phyloP scores from a whole-genome alignment of 2,329 filamentous ascomycete genomes.

The Sporothrix protearum region DNA sequence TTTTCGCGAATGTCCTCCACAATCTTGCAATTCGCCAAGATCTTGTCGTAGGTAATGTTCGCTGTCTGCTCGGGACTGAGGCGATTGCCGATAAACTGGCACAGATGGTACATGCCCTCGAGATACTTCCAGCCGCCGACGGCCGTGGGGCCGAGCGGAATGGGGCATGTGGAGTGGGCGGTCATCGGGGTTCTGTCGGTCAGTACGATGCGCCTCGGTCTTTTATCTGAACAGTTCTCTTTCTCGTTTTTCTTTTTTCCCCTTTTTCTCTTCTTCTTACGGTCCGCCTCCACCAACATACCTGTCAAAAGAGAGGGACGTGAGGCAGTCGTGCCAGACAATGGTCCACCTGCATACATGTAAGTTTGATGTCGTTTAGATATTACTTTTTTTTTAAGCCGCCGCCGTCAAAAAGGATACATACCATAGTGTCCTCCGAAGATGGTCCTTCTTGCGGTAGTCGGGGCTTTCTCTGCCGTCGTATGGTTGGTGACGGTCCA shows the following conservation, averaged over 20 bases:
- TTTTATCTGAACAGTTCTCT: not conserved
- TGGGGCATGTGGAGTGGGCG: constrained; percentile 54
- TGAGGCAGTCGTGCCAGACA: constrained; percentile 64
- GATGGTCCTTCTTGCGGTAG: constrained; percentile 50
- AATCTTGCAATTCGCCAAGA: constrained; percentile 55
- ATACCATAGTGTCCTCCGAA: constrained; percentile 55
- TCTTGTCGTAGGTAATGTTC: constrained; percentile 51
- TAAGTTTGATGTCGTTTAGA: not conserved
- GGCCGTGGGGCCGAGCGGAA: constrained; percentile 45
- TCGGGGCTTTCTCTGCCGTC: constrained; percentile 49
- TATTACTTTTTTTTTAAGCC: too few relatives aligned
- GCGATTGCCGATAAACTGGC: constrained; percentile 56
- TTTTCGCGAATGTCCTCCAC: constrained; percentile 51
- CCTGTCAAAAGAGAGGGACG: constrained; percentile 63
- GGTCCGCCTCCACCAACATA: constrained; percentile 32
- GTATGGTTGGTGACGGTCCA: constrained; percentile 49
- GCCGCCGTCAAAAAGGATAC: not conserved
- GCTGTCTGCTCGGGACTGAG: constrained; percentile 53
- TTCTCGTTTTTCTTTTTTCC: too few relatives aligned
- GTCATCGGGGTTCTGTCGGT: constrained; percentile 56
- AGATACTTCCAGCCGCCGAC: constrained; percentile 55
- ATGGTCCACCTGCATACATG: constrained; percentile 51
- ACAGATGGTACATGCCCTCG: constrained; percentile 63
- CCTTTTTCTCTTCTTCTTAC: too few relatives aligned
- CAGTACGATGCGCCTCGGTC: not conserved